Evolutionary conservation across 1,284 basidiomycete genomes (phyloP).

Genomic region (Irpex sp.): DNA sequence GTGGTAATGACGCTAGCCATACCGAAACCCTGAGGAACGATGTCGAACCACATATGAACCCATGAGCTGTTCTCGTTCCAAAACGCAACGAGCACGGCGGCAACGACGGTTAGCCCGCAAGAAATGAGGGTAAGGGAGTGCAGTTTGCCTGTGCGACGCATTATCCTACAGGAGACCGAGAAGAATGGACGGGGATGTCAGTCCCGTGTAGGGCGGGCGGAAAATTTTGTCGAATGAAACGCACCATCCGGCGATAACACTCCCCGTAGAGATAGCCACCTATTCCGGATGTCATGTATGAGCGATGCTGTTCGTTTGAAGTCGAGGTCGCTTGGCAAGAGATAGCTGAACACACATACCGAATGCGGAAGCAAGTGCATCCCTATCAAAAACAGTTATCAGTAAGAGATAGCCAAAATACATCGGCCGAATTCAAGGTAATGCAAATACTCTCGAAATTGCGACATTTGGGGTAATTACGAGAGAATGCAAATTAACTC

Average conservation of each 20-base stretch:
- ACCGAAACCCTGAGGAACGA: constrained; percentile 79
- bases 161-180: constrained; percentile 48
- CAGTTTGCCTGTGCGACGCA: constrained; percentile 80
- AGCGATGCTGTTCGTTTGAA: constrained; percentile 12
- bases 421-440: background rate
- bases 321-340: constrained; percentile 6
- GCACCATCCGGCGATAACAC: constrained; percentile 81
- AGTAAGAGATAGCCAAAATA: background rate
- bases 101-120: constrained; percentile 47
- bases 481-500: constrained; percentile 19
- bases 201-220: background rate
- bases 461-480: constrained; percentile 1
- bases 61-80: constrained; percentile 64
- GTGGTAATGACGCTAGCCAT: constrained; percentile 81
- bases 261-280: constrained; percentile 76
- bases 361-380: constrained; percentile 87
- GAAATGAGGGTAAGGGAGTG: constrained; percentile 69
- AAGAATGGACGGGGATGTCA: constrained; percentile 4
- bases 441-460: background rate
- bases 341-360: constrained; percentile 37
- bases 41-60: constrained; percentile 72
- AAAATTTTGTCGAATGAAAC: constrained; percentile 21
- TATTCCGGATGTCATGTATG: constrained; percentile 25
- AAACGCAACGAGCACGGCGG: constrained; percentile 51
- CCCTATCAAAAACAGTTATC: constrained; percentile 33